Percentiles rank a stretch among this genome's conserved stretches.
phyloP scores from a whole-genome alignment of 257 asterid genomes.

The Apocynum venetum region DNA sequence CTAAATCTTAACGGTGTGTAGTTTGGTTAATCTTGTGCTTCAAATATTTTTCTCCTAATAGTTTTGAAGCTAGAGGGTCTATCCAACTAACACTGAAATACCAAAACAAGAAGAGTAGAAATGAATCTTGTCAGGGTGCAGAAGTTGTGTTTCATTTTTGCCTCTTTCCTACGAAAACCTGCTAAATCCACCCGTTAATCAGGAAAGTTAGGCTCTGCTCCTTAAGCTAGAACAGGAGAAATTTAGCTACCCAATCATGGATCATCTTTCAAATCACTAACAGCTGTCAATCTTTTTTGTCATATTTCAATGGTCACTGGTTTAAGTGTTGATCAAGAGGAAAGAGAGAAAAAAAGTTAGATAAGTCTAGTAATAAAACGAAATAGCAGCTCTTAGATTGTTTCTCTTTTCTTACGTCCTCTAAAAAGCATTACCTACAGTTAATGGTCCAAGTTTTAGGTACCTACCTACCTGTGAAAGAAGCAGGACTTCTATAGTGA shows the following conservation, averaged over 20 bases:
- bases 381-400: not conserved
- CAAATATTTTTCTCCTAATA: too few species aligned
- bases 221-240: not conserved
- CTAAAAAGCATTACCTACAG: not conserved
- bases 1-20: not conserved
- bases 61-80: too few species aligned
- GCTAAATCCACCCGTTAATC: not conserved
- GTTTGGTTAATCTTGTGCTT: not conserved
- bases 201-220: not conserved
- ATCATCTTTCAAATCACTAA: not conserved
- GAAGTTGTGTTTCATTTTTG: not conserved
- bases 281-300: not conserved
- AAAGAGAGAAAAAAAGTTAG: not conserved
- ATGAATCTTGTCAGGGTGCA: not conserved
- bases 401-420: not conserved
- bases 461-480: not conserved
- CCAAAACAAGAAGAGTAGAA: not conserved
- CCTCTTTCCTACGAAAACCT: not conserved
- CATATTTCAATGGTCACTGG: not conserved
- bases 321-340: not conserved
- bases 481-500: not conserved
- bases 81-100: not conserved
- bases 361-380: not conserved
- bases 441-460: not conserved
- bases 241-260: not conserved